Evolutionary conservation across 164 flowering plant species (phyloP).

Genomic region (Stephania yunnanensis): DNA sequence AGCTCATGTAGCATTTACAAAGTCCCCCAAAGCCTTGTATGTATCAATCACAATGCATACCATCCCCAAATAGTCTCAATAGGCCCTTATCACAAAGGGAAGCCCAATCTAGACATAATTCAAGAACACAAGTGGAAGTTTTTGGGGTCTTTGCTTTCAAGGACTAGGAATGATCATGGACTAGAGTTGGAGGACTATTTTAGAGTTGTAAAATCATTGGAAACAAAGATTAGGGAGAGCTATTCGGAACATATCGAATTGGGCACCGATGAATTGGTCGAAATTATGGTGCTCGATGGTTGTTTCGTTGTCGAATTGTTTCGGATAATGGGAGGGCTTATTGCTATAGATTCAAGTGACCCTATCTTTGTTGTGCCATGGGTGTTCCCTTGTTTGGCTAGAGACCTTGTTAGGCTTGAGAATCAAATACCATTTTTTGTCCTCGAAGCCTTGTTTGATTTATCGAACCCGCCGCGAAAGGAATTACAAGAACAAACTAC

Average conservation of each 20-base stretch:
- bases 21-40: constrained; percentile 17
- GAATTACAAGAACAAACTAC: background rate
- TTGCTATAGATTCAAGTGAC: constrained; percentile 3
- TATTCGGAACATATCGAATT: constrained; percentile 15
- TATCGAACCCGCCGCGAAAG: background rate
- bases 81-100: constrained; percentile 21
- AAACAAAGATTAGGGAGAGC: constrained; percentile 10
- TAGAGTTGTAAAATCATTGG: constrained; percentile 4
- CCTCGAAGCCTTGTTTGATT: constrained; percentile 12
- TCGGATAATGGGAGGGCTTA: background rate
- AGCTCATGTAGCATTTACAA: constrained; percentile 15
- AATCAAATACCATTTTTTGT: constrained; percentile 22
- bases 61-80: constrained; percentile 16
- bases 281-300: constrained; percentile 24
- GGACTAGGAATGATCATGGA: background rate
- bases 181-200: constrained; percentile 10
- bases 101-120: constrained; percentile 1
- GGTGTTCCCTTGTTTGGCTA: constrained; percentile 9
- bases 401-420: constrained; percentile 19
- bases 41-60: constrained; percentile 10
- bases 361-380: constrained; percentile 20
- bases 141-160: constrained; percentile 6
- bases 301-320: constrained; percentile 20
- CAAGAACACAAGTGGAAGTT: constrained; percentile 18
- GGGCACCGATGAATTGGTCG: constrained; percentile 1